Evolutionary conservation across 2,329 filamentous ascomycete species (phyloP), one percentile per base, ranked within the genome.

Genomic region (Curvularia spicifera): DNA sequence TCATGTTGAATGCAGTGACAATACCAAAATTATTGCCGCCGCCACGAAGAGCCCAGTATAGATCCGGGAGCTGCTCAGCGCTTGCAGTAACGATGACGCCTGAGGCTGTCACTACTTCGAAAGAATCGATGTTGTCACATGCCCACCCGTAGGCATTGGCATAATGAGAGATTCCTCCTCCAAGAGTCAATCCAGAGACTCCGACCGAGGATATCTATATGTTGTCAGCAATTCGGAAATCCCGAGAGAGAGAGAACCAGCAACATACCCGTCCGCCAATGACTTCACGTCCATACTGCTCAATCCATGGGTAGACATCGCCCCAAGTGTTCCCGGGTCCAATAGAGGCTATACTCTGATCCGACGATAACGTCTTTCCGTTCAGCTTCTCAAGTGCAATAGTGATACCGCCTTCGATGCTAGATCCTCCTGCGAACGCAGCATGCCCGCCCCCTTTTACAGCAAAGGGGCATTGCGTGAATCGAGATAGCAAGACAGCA

Each of bases 21-120:
- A 76, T 68, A 18, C 72, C 80, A 49, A 74, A 74, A 47, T 74
- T 75, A 52, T 68, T 69, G 5, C 68, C 69, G 18, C 72, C 73
- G 7, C 76, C 76, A n/a, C 76, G 71, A 7, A 78, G 66, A 3
- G 72, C 73, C 60, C 66, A 70, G 65, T 74, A 79, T 15, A 80
- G 75, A 47, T 81, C 79, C 1, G 60, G 51, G 46, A 78, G 76
- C 28, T 72, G 35, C 7, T 56, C 55, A 13, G 53, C 46, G 39
- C 57, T 68, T 29, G 52, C 66, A 28, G 47, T 64, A 24, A 69
- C 44, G 20, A 65, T 53, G 24, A 57, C 31, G 28, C 66, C 67
- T 9, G 59, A 67, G 3, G 67, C 65, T 9, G 60, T 68, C 37
- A 70, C 65, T 9, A 70, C 51, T 57, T 79, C 72, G 48, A 67